A percentile compares a stretch with the other conserved stretches of the same genome.
phyloP scores from a whole-genome alignment of 805 yeast species.

The Wickerhamomyces kurtzmanii region DNA sequence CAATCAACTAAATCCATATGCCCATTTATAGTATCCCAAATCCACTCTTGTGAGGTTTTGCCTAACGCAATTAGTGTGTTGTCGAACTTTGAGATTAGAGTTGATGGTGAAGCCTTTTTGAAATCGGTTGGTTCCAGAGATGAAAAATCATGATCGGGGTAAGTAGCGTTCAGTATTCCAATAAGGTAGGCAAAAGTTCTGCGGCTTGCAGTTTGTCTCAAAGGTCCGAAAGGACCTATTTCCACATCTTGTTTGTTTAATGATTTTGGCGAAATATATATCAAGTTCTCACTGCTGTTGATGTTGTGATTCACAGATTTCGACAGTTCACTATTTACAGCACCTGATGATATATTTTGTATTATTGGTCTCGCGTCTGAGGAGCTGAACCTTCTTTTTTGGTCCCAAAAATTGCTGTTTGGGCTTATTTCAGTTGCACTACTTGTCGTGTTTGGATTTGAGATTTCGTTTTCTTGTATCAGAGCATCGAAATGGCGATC shows the following conservation, averaged over 20 bases:
- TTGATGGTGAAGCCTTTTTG: conserved; percentile 36
- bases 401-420: conserved; percentile 25
- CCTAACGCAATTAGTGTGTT: conserved; percentile 66
- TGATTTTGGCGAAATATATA: conserved; percentile 7
- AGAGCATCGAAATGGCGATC: conserved; percentile 66
- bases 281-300: not conserved
- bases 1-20: conserved; percentile 61
- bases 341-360: conserved; percentile 19
- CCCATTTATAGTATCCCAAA: conserved; percentile 82
- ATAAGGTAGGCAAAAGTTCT: conserved; percentile 86
- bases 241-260: conserved; percentile 16
- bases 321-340: not conserved
- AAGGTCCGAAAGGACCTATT: conserved; percentile 82
- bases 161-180: conserved; percentile 83
- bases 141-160: conserved; percentile 94
- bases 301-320: conserved; percentile 4
- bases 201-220: conserved; percentile 76
- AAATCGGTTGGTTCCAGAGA: conserved; percentile 75
- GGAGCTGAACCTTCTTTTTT: conserved; percentile 28
- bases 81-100: conserved; percentile 59
- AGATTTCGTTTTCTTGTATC: conserved; percentile 24
- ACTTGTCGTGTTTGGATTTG: conserved; percentile 21
- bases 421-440: conserved; percentile 7
- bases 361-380: conserved; percentile 14
- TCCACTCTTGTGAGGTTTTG: conserved; percentile 47